phyloP scores from a whole-genome alignment of 208 protist species.

The Leishmania tropica region DNA sequence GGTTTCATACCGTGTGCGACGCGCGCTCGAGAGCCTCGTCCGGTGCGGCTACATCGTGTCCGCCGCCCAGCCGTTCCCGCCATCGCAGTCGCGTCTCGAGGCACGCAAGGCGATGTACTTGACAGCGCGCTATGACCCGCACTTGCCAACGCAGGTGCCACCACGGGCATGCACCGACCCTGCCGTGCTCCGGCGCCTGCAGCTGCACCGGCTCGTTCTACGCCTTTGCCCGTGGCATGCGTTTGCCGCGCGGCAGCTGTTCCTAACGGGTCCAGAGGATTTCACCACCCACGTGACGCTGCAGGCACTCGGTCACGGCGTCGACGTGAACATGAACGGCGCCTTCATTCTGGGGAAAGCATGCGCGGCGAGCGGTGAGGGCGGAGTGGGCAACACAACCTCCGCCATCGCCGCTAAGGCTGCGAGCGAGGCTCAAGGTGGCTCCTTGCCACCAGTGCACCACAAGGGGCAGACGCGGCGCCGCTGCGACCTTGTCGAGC shows the following conservation, averaged over 20 bases:
- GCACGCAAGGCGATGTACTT: constrained; percentile 10
- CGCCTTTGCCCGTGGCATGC: constrained; percentile 38
- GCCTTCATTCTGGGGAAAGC: constrained; percentile 25
- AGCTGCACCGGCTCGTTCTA: constrained; percentile 43
- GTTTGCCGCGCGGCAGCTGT: constrained; percentile 44
- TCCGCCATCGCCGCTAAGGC: not conserved
- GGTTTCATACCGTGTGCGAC: constrained; percentile 33
- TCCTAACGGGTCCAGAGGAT: constrained; percentile 63
- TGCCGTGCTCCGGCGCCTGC: constrained; percentile 27
- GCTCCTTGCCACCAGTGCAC: not conserved
- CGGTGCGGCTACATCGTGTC: constrained; percentile 46
- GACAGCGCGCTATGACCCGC: constrained; percentile 40
- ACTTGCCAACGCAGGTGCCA: constrained; percentile 18
- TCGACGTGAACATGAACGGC: constrained; percentile 61
- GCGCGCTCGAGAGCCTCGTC: constrained; percentile 49
- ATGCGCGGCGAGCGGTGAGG: not conserved
- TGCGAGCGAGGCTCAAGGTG: not conserved
- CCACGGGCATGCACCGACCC: constrained; percentile 16
- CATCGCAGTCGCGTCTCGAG: not conserved
- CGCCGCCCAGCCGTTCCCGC: not conserved
- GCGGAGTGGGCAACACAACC: not conserved
- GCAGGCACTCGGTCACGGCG: constrained; percentile 41
- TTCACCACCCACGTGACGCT: constrained; percentile 66
- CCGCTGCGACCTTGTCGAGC: not conserved
- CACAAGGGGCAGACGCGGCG: not conserved